Conservation (phyloP, 2,329 filamentous ascomycete species). For the Diaporthe ilicicola region DNA sequence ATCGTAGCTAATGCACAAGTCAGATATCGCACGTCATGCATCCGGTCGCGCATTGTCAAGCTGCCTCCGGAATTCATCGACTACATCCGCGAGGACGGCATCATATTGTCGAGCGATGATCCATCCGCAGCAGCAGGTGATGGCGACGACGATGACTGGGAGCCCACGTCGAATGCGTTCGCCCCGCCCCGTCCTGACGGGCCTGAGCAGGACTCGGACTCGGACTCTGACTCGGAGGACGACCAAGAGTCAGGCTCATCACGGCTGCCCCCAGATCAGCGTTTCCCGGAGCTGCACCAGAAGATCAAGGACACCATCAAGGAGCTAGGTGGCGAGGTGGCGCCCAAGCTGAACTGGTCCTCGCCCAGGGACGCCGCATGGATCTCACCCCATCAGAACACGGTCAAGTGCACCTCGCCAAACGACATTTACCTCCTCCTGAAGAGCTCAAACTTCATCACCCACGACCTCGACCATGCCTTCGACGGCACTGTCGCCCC, state of each 20-base stretch:
- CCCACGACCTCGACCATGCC: constrained; percentile 91
- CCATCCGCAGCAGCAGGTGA: constrained; percentile 36
- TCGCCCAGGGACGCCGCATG: constrained; percentile 95
- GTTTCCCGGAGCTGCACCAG: constrained; percentile 78
- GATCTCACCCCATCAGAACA: constrained; percentile 86
- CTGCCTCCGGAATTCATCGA: constrained; percentile 78
- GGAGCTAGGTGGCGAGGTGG: constrained; percentile 84
- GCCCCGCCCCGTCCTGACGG: constrained; percentile 48
- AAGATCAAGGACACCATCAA: constrained; percentile 79
- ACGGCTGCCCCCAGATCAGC: constrained; percentile 59
- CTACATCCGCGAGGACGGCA: constrained; percentile 92
- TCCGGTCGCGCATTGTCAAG: constrained; percentile 86
- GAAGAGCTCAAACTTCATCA: constrained; percentile 94
- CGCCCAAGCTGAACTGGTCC: constrained; percentile 97
- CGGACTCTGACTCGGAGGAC: constrained; percentile 57
- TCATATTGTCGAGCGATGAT: constrained; percentile 79
- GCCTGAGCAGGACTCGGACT: constrained; percentile 54
- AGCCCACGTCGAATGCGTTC: constrained; percentile 47
- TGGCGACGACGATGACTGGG: constrained; percentile 66
- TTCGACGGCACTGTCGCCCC: constrained; percentile 75
- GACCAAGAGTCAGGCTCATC: constrained; percentile 59
- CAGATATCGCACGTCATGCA: constrained; percentile 80
- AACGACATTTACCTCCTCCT: constrained; percentile 94
- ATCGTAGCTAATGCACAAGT: constrained; percentile 30
- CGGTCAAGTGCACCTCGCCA: constrained; percentile 85